A percentile compares a stretch with the other conserved stretches of the same genome.
phyloP scores from a whole-genome alignment of 495 filamentous ascomycete species.

The Neurospora tetrasperma region DNA sequence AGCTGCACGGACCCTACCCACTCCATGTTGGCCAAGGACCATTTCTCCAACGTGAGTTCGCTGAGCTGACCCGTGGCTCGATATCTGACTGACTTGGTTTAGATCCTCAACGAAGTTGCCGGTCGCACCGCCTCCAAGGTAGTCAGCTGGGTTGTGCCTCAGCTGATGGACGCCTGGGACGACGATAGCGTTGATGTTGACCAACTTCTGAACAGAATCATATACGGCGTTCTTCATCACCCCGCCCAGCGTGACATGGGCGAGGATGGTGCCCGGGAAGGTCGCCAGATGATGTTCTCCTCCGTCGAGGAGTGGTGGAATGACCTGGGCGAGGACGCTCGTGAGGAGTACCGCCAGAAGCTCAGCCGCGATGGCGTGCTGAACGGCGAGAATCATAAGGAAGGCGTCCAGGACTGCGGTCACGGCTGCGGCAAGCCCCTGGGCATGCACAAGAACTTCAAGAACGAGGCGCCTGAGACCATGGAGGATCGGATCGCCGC shows the following conservation, averaged over 20 bases:
- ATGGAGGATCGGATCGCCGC: constrained; percentile 37
- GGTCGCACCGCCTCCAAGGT: constrained; percentile 70
- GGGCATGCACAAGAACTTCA: constrained; percentile 35
- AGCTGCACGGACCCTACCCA: constrained; percentile 70
- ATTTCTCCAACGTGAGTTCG: constrained; percentile 59
- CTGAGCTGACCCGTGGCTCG: background rate
- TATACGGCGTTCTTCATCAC: constrained; percentile 79
- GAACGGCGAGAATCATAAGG: constrained; percentile 69
- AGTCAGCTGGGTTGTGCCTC: constrained; percentile 73
- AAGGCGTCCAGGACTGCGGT: constrained; percentile 71
- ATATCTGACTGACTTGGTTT: constrained; percentile 16
- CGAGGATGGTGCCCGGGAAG: constrained; percentile 61
- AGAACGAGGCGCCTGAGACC: constrained; percentile 18
- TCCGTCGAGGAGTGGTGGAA: constrained; percentile 75
- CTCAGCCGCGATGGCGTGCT: constrained; percentile 67
- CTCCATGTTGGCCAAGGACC: constrained; percentile 93
- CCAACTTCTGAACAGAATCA: constrained; percentile 58
- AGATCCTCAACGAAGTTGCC: constrained; percentile 78
- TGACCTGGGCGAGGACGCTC: constrained; percentile 47
- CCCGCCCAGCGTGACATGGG: constrained; percentile 62
- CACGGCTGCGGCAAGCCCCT: constrained; percentile 66
- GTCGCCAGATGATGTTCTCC: constrained; percentile 65
- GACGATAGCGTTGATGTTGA: constrained; percentile 57
- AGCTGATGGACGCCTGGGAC: constrained; percentile 80
- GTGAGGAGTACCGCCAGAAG: constrained; percentile 54